A percentile compares a stretch with the other conserved stretches of the same genome.
Conservation (phyloP, 345 rosid species). For the Citrus unshiu region DNA sequence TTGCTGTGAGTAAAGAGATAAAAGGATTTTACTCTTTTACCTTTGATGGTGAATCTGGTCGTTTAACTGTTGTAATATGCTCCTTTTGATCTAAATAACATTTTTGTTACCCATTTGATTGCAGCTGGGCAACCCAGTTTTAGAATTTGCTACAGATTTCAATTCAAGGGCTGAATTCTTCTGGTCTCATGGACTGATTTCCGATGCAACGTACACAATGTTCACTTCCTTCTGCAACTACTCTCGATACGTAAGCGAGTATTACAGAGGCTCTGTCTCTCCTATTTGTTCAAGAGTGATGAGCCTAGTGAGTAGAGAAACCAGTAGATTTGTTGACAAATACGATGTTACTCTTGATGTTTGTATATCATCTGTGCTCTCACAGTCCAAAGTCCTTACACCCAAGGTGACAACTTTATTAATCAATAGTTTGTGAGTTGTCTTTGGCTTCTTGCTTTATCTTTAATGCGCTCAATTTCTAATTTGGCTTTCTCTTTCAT, state of each 20-base stretch:
- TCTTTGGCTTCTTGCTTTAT: not conserved
- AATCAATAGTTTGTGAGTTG: not conserved
- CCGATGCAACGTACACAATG: constrained; percentile 83
- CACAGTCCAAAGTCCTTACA: constrained; percentile 68
- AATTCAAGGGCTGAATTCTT: constrained; percentile 93
- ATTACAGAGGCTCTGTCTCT: constrained; percentile 72
- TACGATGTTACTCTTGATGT: constrained; percentile 97
- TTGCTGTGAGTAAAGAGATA: constrained; percentile 61
- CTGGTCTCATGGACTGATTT: constrained; percentile 97
- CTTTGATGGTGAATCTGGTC: not conserved
- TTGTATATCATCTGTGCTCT: constrained; percentile 73
- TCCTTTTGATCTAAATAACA: not conserved
- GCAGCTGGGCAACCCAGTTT: constrained; percentile 93
- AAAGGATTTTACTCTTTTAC: not conserved
- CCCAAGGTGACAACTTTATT: constrained; percentile 51
- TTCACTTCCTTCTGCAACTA: constrained; percentile 86
- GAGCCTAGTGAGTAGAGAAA: constrained; percentile 76
- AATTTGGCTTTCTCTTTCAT: not conserved
- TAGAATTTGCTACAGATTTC: constrained; percentile 83
- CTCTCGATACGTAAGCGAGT: constrained; percentile 86
- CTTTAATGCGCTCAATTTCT: not conserved
- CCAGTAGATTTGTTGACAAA: constrained; percentile 87
- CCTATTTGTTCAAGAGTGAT: constrained; percentile 77
- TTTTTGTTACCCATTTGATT: not conserved
- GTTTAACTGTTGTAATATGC: not conserved